Conservation (phyloP, 2,329 filamentous ascomycete species). For the Cordyceps tenuipes region DNA sequence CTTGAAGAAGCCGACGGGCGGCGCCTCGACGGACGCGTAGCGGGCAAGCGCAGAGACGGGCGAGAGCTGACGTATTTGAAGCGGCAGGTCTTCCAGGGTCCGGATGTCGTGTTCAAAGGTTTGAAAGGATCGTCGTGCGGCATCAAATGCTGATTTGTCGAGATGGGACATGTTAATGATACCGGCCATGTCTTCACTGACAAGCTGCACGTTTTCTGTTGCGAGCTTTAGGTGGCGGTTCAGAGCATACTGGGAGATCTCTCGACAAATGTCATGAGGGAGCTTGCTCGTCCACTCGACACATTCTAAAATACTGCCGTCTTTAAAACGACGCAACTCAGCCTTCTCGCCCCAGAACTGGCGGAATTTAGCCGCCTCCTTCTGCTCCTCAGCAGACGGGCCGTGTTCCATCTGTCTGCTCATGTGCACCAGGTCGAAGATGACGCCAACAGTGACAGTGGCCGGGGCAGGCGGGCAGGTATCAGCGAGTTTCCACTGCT, state of each 20-base stretch:
- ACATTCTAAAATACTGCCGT: constrained; percentile 88
- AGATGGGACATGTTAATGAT: constrained; percentile 38
- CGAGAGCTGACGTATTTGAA: constrained; percentile 76
- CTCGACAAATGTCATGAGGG: constrained; percentile 60
- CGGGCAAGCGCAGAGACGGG: constrained; percentile 65
- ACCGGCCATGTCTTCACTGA: constrained; percentile 42
- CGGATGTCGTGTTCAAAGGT: constrained; percentile 70
- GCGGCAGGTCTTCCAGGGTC: constrained; percentile 69
- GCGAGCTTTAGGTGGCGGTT: constrained; percentile 57
- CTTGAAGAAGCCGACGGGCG: constrained; percentile 34
- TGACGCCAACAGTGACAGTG: constrained; percentile 54
- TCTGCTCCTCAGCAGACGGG: constrained; percentile 76
- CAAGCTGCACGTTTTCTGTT: constrained; percentile 43
- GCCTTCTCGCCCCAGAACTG: constrained; percentile 93
- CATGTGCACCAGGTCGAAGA: constrained; percentile 65
- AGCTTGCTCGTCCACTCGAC: constrained; percentile 70
- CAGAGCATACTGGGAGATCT: constrained; percentile 69
- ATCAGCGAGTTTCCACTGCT: constrained; percentile 23
- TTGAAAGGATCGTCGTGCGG: constrained; percentile 60
- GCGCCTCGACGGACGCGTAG: constrained; percentile 53
- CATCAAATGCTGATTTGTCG: constrained; percentile 55
- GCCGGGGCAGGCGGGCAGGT: constrained; percentile 18
- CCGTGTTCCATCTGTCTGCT: constrained; percentile 78
- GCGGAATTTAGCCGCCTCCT: constrained; percentile 72
- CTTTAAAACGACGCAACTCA: constrained; percentile 88